These are phyloP conservation scores for Phialophora macrospora DNA, from an alignment of 2,329 filamentous ascomycete genomes.

Conservation along the genomic window DNA sequence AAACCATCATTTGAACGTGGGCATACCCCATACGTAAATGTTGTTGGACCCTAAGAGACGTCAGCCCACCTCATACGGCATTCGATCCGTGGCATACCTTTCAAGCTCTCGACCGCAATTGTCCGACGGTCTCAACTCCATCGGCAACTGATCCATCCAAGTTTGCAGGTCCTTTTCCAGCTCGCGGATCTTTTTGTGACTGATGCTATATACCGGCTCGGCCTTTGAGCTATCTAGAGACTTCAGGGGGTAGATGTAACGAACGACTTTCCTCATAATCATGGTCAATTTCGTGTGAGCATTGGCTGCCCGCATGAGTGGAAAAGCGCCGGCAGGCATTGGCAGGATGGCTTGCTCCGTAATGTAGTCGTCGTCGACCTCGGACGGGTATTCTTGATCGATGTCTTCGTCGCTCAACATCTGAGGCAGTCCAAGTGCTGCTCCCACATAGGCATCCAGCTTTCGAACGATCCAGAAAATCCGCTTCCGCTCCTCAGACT, in stretches of 20 bases:
- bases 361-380: slow-evolving; percentile 55
- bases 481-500: slow-evolving; percentile 73
- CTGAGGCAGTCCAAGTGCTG: slow-evolving; percentile 54
- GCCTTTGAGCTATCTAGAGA: slow-evolving; percentile 42
- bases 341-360: slow-evolving; percentile 53
- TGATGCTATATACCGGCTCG: slow-evolving; percentile 64
- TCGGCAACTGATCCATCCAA: slow-evolving; percentile 71
- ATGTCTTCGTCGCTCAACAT: slow-evolving; percentile 58
- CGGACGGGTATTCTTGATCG: slow-evolving; percentile 54
- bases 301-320: slow-evolving; percentile 65
- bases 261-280: slow-evolving; percentile 65
- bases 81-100: slow-evolving; percentile 60
- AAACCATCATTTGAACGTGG: slow-evolving; percentile 68
- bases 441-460: slow-evolving; percentile 58
- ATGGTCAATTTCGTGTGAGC: slow-evolving; percentile 63
- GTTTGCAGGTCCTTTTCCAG: slow-evolving; percentile 66
- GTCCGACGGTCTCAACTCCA: slow-evolving; percentile 76
- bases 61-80: slow-evolving; percentile 40
- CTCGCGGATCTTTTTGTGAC: slow-evolving; percentile 67
- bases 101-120: slow-evolving; percentile 76
- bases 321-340: slow-evolving; percentile 60
- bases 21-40: slow-evolving; percentile 67
- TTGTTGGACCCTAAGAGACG: slow-evolving; percentile 58
- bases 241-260: slow-evolving; percentile 68
- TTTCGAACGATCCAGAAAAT: slow-evolving; percentile 59